These are phyloP conservation scores for Durotheca rogersii DNA, from an alignment of 495 filamentous ascomycete species.

Conservation along the genomic window DNA sequence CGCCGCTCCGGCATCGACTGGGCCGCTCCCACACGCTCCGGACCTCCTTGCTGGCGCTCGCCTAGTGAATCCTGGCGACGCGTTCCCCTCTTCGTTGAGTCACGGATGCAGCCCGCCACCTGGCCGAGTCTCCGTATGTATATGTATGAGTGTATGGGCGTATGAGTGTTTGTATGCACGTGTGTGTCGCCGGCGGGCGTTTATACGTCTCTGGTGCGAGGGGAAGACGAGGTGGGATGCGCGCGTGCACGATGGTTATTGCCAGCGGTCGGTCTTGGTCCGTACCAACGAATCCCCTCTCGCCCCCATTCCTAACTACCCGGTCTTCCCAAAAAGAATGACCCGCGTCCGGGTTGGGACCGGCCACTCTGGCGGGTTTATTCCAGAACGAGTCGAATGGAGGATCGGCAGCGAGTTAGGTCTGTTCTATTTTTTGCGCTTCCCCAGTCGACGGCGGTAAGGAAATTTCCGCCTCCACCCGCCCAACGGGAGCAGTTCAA, in stretches of 20 bases:
- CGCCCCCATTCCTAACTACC: slow-evolving; percentile 27
- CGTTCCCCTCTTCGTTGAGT: slow-evolving; percentile 27
- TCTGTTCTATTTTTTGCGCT: not conserved
- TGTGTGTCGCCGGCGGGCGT: too few relatives aligned
- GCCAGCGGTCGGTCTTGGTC: slow-evolving; percentile 14
- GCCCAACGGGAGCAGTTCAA: too few relatives aligned
- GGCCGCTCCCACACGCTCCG: slow-evolving; percentile 9
- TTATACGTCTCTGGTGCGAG: too few relatives aligned
- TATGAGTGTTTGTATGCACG: too few relatives aligned
- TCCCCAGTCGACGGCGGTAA: too few relatives aligned
- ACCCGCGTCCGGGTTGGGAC: slow-evolving; percentile 16
- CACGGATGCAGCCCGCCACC: slow-evolving; percentile 21
- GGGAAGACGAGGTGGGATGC: too few relatives aligned
- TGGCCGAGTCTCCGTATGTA: slow-evolving; percentile 24
- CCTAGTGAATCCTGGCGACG: slow-evolving; percentile 18
- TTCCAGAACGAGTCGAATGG: slow-evolving; percentile 17
- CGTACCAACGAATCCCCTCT: slow-evolving; percentile 15
- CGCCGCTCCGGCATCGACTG: slow-evolving; percentile 20
- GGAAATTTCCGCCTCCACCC: too few relatives aligned
- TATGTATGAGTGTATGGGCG: too few relatives aligned
- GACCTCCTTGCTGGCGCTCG: slow-evolving; percentile 25
- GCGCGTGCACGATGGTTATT: slow-evolving; percentile 5
- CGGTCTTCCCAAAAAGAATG: too few relatives aligned
- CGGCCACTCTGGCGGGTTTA: slow-evolving; percentile 23
- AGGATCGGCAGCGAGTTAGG: too few relatives aligned